Conservation (phyloP, 495 filamentous ascomycete genomes). For the Aspergillus olivimuriae region DNA sequence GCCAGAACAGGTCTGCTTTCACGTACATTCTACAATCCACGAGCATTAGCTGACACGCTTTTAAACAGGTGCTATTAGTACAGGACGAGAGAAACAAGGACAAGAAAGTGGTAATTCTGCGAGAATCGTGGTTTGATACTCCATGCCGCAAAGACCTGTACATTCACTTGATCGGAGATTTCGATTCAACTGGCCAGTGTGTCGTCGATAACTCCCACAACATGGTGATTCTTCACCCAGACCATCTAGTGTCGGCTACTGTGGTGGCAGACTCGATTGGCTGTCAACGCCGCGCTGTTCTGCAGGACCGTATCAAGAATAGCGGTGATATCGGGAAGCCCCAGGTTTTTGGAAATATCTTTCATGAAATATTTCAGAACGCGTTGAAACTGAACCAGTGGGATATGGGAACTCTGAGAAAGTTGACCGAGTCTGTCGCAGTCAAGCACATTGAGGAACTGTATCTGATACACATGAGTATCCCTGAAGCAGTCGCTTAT, state of each 20-base stretch:
- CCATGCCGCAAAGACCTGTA: conserved; percentile 64
- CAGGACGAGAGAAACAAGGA: conserved; percentile 62
- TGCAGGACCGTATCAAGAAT: conserved; percentile 89
- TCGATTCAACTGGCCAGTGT: conserved; percentile 56
- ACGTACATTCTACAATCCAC: neutral
- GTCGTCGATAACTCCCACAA: conserved; percentile 73
- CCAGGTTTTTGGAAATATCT: conserved; percentile 80
- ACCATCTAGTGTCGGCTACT: conserved; percentile 90
- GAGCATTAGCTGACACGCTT: conserved; percentile 20
- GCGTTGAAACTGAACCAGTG: conserved; percentile 80
- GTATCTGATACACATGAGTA: conserved; percentile 71
- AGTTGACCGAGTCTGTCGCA: conserved; percentile 57
- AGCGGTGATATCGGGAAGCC: conserved; percentile 68
- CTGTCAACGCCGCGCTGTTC: conserved; percentile 80
- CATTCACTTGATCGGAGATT: conserved; percentile 81
- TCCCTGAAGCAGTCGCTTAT: conserved; percentile 65
- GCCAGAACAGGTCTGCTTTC: conserved; percentile 60
- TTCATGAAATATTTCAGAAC: conserved; percentile 92
- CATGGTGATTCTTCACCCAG: conserved; percentile 88
- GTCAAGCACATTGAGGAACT: conserved; percentile 74
- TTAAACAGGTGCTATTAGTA: conserved; percentile 64
- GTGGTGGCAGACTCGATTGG: conserved; percentile 89
- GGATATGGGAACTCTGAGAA: conserved; percentile 58
- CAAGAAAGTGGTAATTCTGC: conserved; percentile 64
- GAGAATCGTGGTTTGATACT: conserved; percentile 80